Conservation (phyloP, 2,329 filamentous ascomycete genomes). For the Pseudovirgaria hyperparasitica region DNA sequence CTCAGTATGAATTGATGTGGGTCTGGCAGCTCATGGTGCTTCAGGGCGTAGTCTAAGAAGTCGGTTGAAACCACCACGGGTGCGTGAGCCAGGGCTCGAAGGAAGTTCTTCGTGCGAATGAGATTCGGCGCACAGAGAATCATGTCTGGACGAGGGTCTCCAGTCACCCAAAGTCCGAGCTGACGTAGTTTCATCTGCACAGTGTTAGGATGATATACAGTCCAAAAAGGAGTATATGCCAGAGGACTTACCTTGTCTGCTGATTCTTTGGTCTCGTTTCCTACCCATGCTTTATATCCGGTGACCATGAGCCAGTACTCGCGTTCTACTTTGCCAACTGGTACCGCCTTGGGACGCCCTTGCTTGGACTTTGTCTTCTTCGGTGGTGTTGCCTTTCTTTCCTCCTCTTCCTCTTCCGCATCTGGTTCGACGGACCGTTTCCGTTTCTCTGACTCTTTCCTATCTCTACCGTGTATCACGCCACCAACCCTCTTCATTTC, state of each 20-base stretch:
- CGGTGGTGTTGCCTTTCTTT: slow-evolving; percentile 44
- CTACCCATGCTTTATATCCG: slow-evolving; percentile 71
- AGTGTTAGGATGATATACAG: slow-evolving; percentile 2
- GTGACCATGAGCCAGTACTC: slow-evolving; percentile 70
- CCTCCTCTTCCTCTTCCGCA: slow-evolving; percentile 28
- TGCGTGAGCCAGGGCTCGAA: slow-evolving; percentile 71
- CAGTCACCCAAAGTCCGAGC: slow-evolving; percentile 68
- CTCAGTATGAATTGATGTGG: slow-evolving; percentile 54
- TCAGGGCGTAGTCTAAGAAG: slow-evolving; percentile 68
- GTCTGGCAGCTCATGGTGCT: slow-evolving; percentile 51
- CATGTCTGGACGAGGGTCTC: slow-evolving; percentile 64
- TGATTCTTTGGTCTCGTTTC: slow-evolving; percentile 60
- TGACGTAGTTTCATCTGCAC: slow-evolving; percentile 63
- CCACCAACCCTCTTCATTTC: slow-evolving; percentile 74
- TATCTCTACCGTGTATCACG: slow-evolving; percentile 42
- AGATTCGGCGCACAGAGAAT: slow-evolving; percentile 80
- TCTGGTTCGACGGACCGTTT: slow-evolving; percentile 19
- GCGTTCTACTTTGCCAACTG: no score
- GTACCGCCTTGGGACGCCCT: slow-evolving; percentile 44
- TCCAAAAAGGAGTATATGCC: background rate
- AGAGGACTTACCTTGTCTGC: slow-evolving; percentile 56
- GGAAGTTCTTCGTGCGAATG: slow-evolving; percentile 86
- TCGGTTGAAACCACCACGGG: slow-evolving; percentile 63
- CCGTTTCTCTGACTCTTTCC: slow-evolving; percentile 20
- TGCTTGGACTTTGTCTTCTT: slow-evolving; percentile 45